Evolutionary conservation across 306 rosid species (phyloP).

Genomic region (Parietaria judaica): DNA sequence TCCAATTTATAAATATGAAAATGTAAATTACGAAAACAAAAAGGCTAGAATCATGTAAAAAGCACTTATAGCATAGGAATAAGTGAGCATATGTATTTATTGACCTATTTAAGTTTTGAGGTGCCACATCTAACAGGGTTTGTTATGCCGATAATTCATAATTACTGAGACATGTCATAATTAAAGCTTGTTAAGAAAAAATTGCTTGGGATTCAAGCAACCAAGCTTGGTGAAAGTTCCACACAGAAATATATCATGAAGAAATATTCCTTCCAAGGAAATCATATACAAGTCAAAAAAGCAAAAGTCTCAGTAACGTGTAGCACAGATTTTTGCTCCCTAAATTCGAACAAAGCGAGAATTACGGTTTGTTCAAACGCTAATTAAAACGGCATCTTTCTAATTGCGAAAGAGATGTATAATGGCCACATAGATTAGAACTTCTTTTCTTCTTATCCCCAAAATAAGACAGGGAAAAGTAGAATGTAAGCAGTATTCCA

Average conservation of each 20-base stretch:
- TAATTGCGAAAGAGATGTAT: background rate
- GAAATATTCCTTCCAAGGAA: no score
- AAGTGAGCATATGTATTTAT: no score
- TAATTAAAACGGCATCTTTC: background rate
- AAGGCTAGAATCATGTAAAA: conserved; percentile 29
- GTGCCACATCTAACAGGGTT: background rate
- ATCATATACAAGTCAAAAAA: background rate
- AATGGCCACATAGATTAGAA: background rate
- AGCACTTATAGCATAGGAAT: background rate
- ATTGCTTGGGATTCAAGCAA: no score
- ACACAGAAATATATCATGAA: background rate
- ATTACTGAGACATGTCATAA: no score
- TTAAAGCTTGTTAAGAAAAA: no score
- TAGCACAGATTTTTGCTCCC: background rate
- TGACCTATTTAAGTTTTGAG: no score
- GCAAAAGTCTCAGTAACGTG: background rate
- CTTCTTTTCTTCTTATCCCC: background rate
- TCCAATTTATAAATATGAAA: conserved; percentile 7
- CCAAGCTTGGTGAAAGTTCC: background rate
- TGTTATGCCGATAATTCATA: no score
- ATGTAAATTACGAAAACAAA: conserved; percentile 14
- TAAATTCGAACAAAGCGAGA: conserved; percentile 1
- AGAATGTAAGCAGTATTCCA: no score
- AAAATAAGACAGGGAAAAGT: background rate
- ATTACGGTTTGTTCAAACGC: background rate